Evolutionary conservation across 2,329 filamentous ascomycete genomes (phyloP).

Genomic region (Penicillium paneum): DNA sequence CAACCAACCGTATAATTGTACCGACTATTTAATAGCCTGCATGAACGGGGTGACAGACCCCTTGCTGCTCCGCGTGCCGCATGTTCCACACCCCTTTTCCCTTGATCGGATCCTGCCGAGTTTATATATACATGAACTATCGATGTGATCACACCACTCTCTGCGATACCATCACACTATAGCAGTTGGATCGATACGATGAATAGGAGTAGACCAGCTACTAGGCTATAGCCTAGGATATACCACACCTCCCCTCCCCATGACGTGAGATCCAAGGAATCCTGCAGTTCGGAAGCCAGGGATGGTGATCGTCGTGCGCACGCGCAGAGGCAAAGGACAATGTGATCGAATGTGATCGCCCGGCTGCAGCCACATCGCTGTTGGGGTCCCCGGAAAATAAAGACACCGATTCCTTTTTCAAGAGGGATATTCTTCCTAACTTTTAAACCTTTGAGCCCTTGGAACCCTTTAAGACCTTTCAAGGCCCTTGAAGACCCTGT

Average conservation of each 20-base stretch:
- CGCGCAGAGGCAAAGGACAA: constrained; percentile 10
- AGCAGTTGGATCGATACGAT: too few relatives aligned
- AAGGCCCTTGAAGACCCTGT: neutral
- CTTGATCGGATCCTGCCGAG: constrained; percentile 7
- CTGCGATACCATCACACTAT: neutral
- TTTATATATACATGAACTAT: neutral
- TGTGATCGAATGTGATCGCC: constrained; percentile 21
- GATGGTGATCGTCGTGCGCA: constrained; percentile 20
- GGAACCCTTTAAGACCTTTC: neutral
- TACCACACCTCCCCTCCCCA: neutral
- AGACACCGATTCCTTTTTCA: constrained; percentile 7
- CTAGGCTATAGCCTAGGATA: too few relatives aligned
- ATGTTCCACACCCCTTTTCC: constrained; percentile 28
- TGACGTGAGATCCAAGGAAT: constrained; percentile 15
- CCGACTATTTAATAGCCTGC: constrained; percentile 22
- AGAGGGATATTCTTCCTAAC: neutral
- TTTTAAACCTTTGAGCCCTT: neutral
- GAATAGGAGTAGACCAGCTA: too few relatives aligned
- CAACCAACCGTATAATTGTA: constrained; percentile 6
- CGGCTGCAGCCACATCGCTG: constrained; percentile 31
- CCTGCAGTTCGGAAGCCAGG: constrained; percentile 20
- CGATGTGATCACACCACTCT: neutral
- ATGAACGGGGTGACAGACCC: constrained; percentile 28
- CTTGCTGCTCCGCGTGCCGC: constrained; percentile 34
- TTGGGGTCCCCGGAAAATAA: constrained; percentile 21